Base-by-base conservation (phyloP, 148 eudicot species). In the Camellia japonica region DNA sequence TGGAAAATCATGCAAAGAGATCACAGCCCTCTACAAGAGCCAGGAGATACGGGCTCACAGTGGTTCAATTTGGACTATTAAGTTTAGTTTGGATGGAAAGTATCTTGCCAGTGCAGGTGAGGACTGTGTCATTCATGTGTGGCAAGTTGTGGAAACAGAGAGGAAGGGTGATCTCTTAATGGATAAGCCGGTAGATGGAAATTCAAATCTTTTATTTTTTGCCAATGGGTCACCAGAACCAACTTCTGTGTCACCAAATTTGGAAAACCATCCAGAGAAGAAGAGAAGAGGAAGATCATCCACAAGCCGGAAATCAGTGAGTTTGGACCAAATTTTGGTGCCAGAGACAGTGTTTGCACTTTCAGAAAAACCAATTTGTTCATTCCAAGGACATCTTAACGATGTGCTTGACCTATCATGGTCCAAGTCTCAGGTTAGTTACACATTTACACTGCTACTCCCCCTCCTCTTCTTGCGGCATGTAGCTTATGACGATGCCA, bases 51-150 rank as follows among this genome's bases (percentile, higher is more conserved):
- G 89, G 84, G 99, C 97, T 18, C 99, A 95, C 78, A 93, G 80
- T 65, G 99, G 99, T 15, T 93, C 97, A 10, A 93, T 95, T 49
- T 95, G 99, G 99, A 89, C 90, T 58, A 91, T 92, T 72, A 90
- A 95, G 82, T 95, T 95, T 80, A 93, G 97, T 73, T 89, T 93
- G 86, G 95, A 95, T 85, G 99, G 99, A 59, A 93, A 84, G 79
- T 93, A 90, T 84, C 90, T 95, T 70, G 99, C 99, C 1, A 95
- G 91, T 88, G 99, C 99, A 7, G 99, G 99, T 1, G 99, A 95
- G 90, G 99, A 95, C 86, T 84, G 95, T 79, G 88, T 95, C 75
- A 95, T 95, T 68, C 95, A 95, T 78, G 91, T 95, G 47, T 90
- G 99, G 97, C 88, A 93, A 83, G 99, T 92, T 82, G 86, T 77